Evolutionary conservation across 495 filamentous ascomycete genomes (phyloP).

Genomic region (Barbatosphaeria neglecta): DNA sequence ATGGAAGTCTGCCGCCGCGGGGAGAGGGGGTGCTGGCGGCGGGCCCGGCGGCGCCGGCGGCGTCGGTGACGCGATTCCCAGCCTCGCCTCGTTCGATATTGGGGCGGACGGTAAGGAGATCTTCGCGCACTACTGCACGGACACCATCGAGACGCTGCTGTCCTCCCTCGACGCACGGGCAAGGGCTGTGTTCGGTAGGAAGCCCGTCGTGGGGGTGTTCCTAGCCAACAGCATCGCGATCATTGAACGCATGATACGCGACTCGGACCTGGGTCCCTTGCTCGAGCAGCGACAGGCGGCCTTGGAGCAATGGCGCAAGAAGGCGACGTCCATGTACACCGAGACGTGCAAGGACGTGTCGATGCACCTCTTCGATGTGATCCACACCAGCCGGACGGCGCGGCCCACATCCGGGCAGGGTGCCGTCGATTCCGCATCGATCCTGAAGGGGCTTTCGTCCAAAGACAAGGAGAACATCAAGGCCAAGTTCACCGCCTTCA

Average conservation of each 20-base stretch:
- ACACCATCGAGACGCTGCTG: conserved; percentile 75
- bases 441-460: conserved; percentile 68
- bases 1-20: conserved; percentile 49
- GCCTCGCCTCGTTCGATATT: conserved; percentile 69
- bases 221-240: conserved; percentile 80
- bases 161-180: conserved; percentile 65
- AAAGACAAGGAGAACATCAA: conserved; percentile 95
- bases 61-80: conserved; percentile 53
- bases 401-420: conserved; percentile 59
- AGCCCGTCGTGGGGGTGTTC: conserved; percentile 74
- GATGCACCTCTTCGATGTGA: conserved; percentile 75
- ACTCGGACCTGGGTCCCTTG: conserved; percentile 64
- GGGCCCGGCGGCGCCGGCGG: conserved; percentile 18
- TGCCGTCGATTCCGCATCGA: conserved; percentile 59
- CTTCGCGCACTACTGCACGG: conserved; percentile 75
- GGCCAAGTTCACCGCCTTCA: conserved; percentile 85
- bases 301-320: conserved; percentile 79
- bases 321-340: conserved; percentile 66
- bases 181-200: conserved; percentile 62
- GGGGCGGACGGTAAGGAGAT: conserved; percentile 81
- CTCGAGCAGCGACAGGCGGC: conserved; percentile 52
- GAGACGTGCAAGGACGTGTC: conserved; percentile 85
- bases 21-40: conserved; percentile 12
- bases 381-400: conserved; percentile 65
- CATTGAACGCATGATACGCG: conserved; percentile 73